Percentiles rank a stretch among this genome's conserved stretches.
phyloP scores from a whole-genome alignment of 345 rosid genomes.

The Arabidopsis arenosa region DNA sequence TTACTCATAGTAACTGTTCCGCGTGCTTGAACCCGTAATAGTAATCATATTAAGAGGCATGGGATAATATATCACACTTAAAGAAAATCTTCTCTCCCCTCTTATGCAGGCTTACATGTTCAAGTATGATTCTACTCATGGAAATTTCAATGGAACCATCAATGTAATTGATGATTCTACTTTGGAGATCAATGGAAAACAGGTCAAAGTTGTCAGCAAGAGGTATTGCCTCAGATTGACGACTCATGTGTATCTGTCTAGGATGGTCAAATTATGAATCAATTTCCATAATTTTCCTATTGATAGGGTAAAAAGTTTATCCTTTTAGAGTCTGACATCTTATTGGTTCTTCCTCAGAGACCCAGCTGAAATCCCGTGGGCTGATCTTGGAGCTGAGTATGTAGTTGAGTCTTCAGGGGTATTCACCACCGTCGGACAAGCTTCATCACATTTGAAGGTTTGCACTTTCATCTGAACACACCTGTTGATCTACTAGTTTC shows the following conservation, averaged over 20 bases:
- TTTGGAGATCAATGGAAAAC: constrained; percentile 87
- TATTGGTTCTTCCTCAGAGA: constrained; percentile 56
- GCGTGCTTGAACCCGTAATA: not conserved
- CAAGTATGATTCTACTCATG: constrained; percentile 97
- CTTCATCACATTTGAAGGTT: constrained; percentile 83
- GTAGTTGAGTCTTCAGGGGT: constrained; percentile 95
- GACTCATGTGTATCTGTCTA: constrained; percentile 8
- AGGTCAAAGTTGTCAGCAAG: constrained; percentile 67
- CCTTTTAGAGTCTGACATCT: constrained; percentile 26
- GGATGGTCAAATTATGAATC: not conserved
- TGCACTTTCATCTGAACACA: constrained; percentile 26
- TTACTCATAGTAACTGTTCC: not conserved
- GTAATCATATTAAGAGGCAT: not conserved
- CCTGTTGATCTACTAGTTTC: constrained; percentile 12
- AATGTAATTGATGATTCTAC: constrained; percentile 78
- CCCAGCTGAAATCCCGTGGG: constrained; percentile 97
- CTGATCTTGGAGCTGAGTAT: constrained; percentile 81
- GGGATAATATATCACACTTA: constrained; percentile 3
- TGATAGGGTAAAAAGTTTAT: not conserved
- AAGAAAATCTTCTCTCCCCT: constrained; percentile 10
- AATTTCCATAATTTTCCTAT: not conserved
- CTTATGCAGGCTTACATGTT: constrained; percentile 87
- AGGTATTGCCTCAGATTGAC: constrained; percentile 53
- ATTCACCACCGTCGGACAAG: constrained; percentile 84
- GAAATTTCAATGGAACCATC: constrained; percentile 73